Evolutionary conservation across 352 stramenopile species (phyloP).

Genomic region (Plasmopara viticola): DNA sequence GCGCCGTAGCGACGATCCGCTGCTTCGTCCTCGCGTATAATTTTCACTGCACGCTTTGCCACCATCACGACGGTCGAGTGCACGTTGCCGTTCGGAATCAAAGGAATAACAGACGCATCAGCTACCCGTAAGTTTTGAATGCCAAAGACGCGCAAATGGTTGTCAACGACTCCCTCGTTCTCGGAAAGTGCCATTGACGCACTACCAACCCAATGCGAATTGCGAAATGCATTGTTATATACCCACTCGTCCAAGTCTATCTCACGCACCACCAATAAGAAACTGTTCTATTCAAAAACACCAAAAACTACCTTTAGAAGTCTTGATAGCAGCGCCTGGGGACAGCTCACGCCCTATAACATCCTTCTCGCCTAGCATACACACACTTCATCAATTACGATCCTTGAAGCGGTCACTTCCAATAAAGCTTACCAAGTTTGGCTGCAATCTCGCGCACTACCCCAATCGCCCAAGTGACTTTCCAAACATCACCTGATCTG

Average conservation of each 20-base stretch:
- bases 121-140: slow-evolving; percentile 52
- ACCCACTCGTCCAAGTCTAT: slow-evolving; percentile 68
- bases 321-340: slow-evolving; percentile 26
- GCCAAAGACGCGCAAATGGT: slow-evolving; percentile 52
- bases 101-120: slow-evolving; percentile 60
- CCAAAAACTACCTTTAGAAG: slow-evolving; percentile 24
- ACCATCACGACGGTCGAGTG: slow-evolving; percentile 71
- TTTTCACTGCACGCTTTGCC: slow-evolving; percentile 39
- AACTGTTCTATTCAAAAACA: neutral
- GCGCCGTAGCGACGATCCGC: slow-evolving; percentile 9
- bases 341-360: slow-evolving; percentile 34
- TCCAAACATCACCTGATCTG: slow-evolving; percentile 47
- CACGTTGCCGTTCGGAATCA: slow-evolving; percentile 70
- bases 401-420: neutral
- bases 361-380: slow-evolving; percentile 31
- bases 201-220: slow-evolving; percentile 83
- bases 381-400: neutral
- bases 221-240: slow-evolving; percentile 54
- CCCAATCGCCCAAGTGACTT: slow-evolving; percentile 49
- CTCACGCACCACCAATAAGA: slow-evolving; percentile 1
- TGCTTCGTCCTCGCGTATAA: slow-evolving; percentile 34
- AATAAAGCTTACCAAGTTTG: slow-evolving; percentile 31
- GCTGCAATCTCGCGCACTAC: slow-evolving; percentile 53
- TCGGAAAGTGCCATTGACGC: slow-evolving; percentile 53
- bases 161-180: slow-evolving; percentile 48